Conservation (phyloP, 1,284 basidiomycete species). For the Fistulina hepatica region DNA sequence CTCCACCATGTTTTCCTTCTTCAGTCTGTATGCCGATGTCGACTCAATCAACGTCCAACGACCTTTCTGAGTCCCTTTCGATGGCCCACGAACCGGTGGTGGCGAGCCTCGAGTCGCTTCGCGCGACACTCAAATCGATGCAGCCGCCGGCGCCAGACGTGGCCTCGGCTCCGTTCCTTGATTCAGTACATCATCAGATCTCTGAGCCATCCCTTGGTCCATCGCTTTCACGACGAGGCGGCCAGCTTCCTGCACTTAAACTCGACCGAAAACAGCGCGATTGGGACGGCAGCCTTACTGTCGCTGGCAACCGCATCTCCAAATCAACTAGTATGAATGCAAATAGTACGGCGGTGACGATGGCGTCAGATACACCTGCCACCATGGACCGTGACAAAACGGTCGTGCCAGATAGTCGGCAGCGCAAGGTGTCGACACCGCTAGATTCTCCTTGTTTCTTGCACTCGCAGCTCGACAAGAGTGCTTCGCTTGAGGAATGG, state of each 20-base stretch:
- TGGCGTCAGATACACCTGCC: not conserved
- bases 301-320: conserved; percentile 27
- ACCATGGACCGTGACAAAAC: conserved; percentile 15
- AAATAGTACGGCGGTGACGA: not conserved
- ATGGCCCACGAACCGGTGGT: too few relatives aligned
- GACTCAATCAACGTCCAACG: too few relatives aligned
- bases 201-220: too few relatives aligned
- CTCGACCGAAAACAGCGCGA: too few relatives aligned
- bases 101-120: conserved; percentile 1
- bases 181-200: too few relatives aligned
- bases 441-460: conserved; percentile 74
- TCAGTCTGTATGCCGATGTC: too few relatives aligned
- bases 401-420: conserved; percentile 15
- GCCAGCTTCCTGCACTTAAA: conserved; percentile 38
- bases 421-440: conserved; percentile 23
- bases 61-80: too few relatives aligned
- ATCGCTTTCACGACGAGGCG: conserved; percentile 37
- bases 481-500: conserved; percentile 62
- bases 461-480: conserved; percentile 75
- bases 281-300: conserved; percentile 32
- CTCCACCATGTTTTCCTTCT: too few relatives aligned
- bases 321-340: not conserved
- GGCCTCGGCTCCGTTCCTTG: too few relatives aligned
- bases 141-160: conserved; percentile 45
- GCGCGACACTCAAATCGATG: conserved; percentile 41